These are phyloP conservation scores for Closterium sp. DNA, from an alignment of 139 green algal genomes.

Conservation along the genomic window DNA sequence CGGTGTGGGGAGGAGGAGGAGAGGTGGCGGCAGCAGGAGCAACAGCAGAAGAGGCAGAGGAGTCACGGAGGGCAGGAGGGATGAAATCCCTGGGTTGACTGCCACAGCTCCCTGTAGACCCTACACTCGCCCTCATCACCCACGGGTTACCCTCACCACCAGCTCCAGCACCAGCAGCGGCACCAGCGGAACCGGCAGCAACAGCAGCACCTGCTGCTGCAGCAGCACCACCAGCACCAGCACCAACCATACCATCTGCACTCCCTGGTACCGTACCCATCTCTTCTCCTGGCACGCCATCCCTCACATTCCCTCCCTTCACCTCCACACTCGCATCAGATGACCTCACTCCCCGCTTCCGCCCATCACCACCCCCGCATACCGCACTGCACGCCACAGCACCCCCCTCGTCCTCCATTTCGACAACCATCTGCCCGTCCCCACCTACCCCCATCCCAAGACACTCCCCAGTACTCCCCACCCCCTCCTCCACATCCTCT, in stretches of 20 bases:
- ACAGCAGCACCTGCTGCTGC: no score
- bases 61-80: not conserved
- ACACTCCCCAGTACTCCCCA: not conserved
- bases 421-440: not conserved
- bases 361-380: not conserved
- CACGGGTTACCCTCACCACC: not conserved
- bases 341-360: not conserved
- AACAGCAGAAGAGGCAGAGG: not conserved
- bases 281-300: not conserved
- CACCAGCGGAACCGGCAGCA: not conserved
- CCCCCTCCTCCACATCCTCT: not conserved
- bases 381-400: not conserved
- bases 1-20: not conserved
- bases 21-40: not conserved
- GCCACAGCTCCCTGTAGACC: not conserved
- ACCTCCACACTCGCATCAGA: not conserved
- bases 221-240: no score
- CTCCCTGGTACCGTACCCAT: no score
- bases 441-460: not conserved
- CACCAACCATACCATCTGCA: no score
- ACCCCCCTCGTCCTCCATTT: not conserved
- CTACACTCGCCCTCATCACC: not conserved
- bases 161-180: not conserved
- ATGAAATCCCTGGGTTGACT: not conserved
- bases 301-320: not conserved